Percentiles rank a stretch among this genome's conserved stretches.
phyloP scores from a whole-genome alignment of 306 rosid genomes.

The Vigna nakashimae region DNA sequence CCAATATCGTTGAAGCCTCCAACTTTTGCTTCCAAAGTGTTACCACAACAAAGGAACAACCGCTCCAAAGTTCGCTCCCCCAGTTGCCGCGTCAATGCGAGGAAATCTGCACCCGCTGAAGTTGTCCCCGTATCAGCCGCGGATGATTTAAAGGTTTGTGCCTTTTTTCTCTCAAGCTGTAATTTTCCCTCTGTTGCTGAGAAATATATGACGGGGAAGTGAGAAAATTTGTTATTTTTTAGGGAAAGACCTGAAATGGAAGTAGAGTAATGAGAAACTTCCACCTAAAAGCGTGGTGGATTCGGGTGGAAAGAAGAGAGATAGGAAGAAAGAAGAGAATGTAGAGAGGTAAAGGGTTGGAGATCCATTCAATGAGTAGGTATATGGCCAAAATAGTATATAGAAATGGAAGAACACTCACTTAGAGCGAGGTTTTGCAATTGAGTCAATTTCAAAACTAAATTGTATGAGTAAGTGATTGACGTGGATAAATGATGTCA shows the following conservation, averaged over 20 bases:
- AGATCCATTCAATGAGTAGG: too few species aligned
- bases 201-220: not conserved
- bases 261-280: not conserved
- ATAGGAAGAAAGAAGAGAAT: not conserved
- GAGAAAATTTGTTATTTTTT: not conserved
- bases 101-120: slow-evolving; percentile 64
- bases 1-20: slow-evolving; percentile 58
- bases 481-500: not conserved
- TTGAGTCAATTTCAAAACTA: not conserved
- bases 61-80: slow-evolving; percentile 15
- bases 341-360: not conserved
- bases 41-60: slow-evolving; percentile 38
- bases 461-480: not conserved
- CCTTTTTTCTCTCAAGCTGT: not conserved
- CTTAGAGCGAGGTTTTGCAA: not conserved
- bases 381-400: not conserved
- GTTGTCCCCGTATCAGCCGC: slow-evolving; percentile 82
- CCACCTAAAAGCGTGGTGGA: not conserved
- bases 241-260: slow-evolving; percentile 11
- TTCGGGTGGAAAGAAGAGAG: not conserved
- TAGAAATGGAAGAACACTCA: not conserved
- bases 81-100: slow-evolving; percentile 55
- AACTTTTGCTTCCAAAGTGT: slow-evolving; percentile 49
- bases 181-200: not conserved
- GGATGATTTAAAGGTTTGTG: slow-evolving; percentile 69